Base-by-base conservation (phyloP, 1,284 basidiomycete genomes). In the Ustilago esculenta region DNA sequence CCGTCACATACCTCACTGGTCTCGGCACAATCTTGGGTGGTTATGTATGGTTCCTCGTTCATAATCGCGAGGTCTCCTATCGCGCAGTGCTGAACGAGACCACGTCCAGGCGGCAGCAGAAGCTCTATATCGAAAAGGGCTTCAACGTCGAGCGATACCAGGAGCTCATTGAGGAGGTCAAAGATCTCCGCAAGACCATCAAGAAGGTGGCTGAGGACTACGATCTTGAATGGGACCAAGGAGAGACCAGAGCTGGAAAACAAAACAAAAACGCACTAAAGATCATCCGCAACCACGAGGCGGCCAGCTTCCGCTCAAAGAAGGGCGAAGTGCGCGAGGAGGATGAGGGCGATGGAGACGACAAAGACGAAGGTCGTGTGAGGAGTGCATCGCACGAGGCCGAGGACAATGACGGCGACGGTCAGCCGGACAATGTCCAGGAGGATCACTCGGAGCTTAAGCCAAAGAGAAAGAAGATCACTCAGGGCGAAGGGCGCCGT, bases 201-300 rank as follows among this genome's bases (percentile, higher is more conserved):
- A 74, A 76, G 35, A 65, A 61, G 44, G 73, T 77, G 9, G 76
- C 76, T 18, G 66, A 68, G 25, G 74, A 77, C 42, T 77, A 77
- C 47, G 76, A 76, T 33, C 58, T 76, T n/a, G 67, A 76, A 36
- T 77, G 73, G 73, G 75, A 77, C 27, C 76, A 77, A 35, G 63
- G 72, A 9, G 72, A 72, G 50, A 76, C 71, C 15, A 48, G 39
- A n/a, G 50, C 69, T 5, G 74, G 72, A 12, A 61, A 73, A 57
- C 47, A 72, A 49, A 64, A 59, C 59, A 75, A 73, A 30, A 40
- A 65, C 49, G 76, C 76, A n/a, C 57, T 77, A 45, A 68, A 75
- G 35, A 72, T 76, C 50, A 71, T 77, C 29, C 53, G 73, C n/a
- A 69, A 58, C 27, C 63, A 63, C 5, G 68, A 71, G 36, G 68